phyloP scores from a whole-genome alignment of 495 filamentous ascomycete species.

The Bathelium albidoporum region DNA sequence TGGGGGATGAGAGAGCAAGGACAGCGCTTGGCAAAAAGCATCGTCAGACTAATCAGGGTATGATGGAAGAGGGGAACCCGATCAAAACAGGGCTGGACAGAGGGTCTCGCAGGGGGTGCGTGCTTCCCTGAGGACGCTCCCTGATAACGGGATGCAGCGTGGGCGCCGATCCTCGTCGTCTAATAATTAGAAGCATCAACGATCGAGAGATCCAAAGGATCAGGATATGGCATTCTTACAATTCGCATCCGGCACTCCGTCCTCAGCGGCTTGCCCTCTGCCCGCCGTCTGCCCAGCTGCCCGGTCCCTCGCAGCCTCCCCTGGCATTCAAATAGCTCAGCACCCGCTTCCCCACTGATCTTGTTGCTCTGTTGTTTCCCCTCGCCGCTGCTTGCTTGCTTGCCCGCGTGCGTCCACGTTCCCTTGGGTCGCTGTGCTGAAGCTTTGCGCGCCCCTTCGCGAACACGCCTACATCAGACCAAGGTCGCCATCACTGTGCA shows the following conservation, averaged over 20 bases:
- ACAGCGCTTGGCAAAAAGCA: not conserved
- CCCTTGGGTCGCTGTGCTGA: not conserved
- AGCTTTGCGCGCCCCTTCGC: not conserved
- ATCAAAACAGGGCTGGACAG: not conserved
- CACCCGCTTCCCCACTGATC: not conserved
- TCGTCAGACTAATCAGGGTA: too few relatives aligned
- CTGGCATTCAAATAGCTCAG: not conserved
- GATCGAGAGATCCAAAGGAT: slow-evolving; percentile 6
- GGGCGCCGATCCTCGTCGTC: slow-evolving; percentile 2
- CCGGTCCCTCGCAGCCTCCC: slow-evolving; percentile 1
- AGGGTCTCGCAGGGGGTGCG: not conserved
- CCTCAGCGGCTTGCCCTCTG: not conserved
- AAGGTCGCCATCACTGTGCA: too few relatives aligned
- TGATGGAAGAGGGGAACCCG: slow-evolving; percentile 3
- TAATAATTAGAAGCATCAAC: slow-evolving; percentile 6
- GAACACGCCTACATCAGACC: too few relatives aligned
- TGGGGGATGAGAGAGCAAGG: not conserved
- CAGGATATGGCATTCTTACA: not conserved
- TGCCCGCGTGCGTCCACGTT: not conserved
- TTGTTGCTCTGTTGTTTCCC: not conserved
- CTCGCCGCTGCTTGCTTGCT: not conserved
- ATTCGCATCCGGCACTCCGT: slow-evolving; percentile 5
- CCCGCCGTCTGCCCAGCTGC: not conserved
- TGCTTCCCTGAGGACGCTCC: not conserved
- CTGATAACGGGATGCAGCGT: not conserved